Percentiles rank a stretch among this genome's conserved stretches.
phyloP scores from a whole-genome alignment of 208 protist species.

The Balamuthia mandrillaris region DNA sequence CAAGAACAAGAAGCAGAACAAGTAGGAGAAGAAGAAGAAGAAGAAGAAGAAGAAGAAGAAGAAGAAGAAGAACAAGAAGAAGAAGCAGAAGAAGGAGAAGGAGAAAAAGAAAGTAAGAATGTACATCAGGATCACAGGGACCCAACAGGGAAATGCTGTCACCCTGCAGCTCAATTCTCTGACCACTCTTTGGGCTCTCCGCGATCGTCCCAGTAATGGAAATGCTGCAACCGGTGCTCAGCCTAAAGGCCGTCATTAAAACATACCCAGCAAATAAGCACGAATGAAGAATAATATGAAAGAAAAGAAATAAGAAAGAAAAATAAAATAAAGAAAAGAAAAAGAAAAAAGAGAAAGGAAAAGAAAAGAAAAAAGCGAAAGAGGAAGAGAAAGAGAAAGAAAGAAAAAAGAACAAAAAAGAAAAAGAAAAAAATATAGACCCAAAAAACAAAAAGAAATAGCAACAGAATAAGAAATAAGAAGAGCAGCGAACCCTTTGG shows the following conservation, averaged over 20 bases:
- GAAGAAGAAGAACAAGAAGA: neutral
- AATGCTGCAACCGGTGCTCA: constrained; percentile 9
- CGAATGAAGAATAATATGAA: neutral
- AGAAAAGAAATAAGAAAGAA: neutral
- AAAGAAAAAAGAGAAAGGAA: neutral
- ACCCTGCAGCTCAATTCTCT: constrained; percentile 5
- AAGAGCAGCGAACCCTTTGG: neutral
- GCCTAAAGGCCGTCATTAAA: no score
- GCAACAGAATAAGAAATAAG: no score
- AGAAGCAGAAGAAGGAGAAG: neutral
- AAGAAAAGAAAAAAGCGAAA: no score
- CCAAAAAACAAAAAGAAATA: neutral
- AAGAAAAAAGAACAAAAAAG: neutral
- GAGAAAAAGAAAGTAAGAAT: neutral
- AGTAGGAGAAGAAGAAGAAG: neutral
- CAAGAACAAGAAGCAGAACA: neutral
- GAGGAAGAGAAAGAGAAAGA: neutral
- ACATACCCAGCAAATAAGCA: no score
- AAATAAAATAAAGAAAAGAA: neutral
- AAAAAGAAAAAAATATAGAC: neutral
- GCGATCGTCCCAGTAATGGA: neutral
- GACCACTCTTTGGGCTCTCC: constrained; percentile 16
- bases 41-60: neutral
- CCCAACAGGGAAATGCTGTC: neutral
- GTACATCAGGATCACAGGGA: constrained; percentile 24